These are phyloP conservation scores for Starmerella khaoyaiensis DNA, from an alignment of 805 yeast genomes.

Conservation along the genomic window DNA sequence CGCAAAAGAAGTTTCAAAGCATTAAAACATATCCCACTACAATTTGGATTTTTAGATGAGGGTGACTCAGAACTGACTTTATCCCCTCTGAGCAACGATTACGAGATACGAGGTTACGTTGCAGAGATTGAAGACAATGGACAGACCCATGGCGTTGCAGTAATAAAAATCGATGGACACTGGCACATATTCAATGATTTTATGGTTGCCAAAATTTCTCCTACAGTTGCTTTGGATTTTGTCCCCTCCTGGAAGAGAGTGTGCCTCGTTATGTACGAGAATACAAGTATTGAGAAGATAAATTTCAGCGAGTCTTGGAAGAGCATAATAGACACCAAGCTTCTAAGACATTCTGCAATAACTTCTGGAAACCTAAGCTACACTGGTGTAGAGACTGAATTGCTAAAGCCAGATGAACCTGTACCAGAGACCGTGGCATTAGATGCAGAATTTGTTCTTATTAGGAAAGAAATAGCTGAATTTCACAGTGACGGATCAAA, in stretches of 20 bases:
- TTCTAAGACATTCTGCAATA: constrained; percentile 63
- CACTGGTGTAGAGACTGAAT: constrained; percentile 35
- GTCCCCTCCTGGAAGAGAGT: constrained; percentile 75
- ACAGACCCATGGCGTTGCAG: constrained; percentile 29
- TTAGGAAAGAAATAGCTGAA: constrained; percentile 68
- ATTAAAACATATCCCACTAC: too few species aligned
- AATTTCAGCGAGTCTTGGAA: constrained; percentile 39
- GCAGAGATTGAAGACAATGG: constrained; percentile 26
- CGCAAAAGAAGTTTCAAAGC: too few species aligned
- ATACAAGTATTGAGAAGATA: too few species aligned
- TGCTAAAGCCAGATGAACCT: constrained; percentile 50
- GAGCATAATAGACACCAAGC: constrained; percentile 41
- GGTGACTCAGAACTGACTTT: too few species aligned
- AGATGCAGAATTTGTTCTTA: constrained; percentile 89
- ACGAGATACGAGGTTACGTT: constrained; percentile 28
- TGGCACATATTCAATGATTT: constrained; percentile 92
- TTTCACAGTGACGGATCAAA: constrained; percentile 60
- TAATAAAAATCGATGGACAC: constrained; percentile 21
- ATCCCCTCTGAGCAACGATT: too few species aligned
- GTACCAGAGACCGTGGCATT: constrained; percentile 75
- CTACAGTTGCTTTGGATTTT: constrained; percentile 64
- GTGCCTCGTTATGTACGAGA: constrained; percentile 17
- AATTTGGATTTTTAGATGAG: too few species aligned
- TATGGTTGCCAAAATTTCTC: constrained; percentile 61
- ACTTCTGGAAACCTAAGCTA: constrained; percentile 48